These are phyloP conservation scores for Cladosporium velox DNA, from an alignment of 2,329 filamentous ascomycete genomes.

Conservation along the genomic window DNA sequence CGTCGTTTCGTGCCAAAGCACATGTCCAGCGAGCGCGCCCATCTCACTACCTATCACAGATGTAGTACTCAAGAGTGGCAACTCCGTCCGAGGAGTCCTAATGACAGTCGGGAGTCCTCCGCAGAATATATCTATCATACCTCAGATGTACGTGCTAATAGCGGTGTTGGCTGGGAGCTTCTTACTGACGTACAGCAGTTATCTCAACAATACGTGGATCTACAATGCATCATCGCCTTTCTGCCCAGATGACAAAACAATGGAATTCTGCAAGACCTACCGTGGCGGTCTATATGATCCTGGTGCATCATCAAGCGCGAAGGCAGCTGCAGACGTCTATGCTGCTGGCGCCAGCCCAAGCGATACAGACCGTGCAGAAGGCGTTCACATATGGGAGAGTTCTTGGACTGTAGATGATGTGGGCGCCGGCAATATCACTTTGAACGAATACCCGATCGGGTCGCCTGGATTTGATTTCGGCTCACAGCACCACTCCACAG, in stretches of 20 bases:
- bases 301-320: slow-evolving; percentile 8
- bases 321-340: not conserved
- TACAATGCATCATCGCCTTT: slow-evolving; percentile 25
- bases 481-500: slow-evolving; percentile 20
- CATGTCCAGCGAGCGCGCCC: too few species aligned
- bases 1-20: too few species aligned
- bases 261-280: slow-evolving; percentile 21
- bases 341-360: slow-evolving; percentile 24
- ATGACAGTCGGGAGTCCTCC: too few species aligned
- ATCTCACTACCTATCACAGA: too few species aligned
- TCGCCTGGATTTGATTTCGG: slow-evolving; percentile 24
- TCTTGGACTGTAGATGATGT: slow-evolving; percentile 23
- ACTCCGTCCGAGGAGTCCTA: too few species aligned
- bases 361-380: slow-evolving; percentile 19
- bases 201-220: slow-evolving; percentile 27
- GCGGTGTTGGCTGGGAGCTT: too few species aligned
- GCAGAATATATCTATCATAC: too few species aligned
- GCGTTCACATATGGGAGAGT: slow-evolving; percentile 24
- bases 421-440: slow-evolving; percentile 8
- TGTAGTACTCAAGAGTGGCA: too few species aligned
- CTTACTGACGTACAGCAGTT: too few species aligned
- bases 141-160: too few species aligned
- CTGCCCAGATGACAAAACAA: slow-evolving; percentile 21
- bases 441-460: slow-evolving; percentile 23
- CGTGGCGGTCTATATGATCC: slow-evolving; percentile 27